Percentiles rank a stretch among this genome's conserved stretches.
These are phyloP conservation scores for Eucalyptus polyanthemos DNA, from an alignment of 345 rosid species.

Conservation along the genomic window DNA sequence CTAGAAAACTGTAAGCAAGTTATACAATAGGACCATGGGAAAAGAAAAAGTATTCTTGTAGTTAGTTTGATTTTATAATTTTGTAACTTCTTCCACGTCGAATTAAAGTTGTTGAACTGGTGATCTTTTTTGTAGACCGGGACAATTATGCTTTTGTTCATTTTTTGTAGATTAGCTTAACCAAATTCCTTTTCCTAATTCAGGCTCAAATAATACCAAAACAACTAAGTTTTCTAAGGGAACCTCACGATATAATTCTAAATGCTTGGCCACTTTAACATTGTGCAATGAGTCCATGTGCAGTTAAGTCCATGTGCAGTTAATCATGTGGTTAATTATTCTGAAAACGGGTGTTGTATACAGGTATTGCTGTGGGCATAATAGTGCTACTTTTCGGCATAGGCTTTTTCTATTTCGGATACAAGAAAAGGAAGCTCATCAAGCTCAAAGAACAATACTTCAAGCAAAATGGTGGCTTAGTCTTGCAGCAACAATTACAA, in stretches of 20 bases:
- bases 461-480: slow-evolving; percentile 17
- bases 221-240: neutral
- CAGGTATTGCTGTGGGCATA: too few species aligned
- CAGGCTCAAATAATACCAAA: too few species aligned
- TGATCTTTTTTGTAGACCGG: neutral
- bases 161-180: too few species aligned
- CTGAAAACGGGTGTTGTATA: neutral
- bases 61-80: neutral
- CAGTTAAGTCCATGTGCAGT: too few species aligned
- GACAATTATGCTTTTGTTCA: neutral
- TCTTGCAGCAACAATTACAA: slow-evolving; percentile 10
- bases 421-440: too few species aligned
- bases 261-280: neutral
- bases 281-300: neutral
- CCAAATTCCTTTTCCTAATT: neutral
- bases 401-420: too few species aligned
- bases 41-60: neutral
- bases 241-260: neutral
- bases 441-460: too few species aligned
- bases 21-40: neutral
- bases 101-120: too few species aligned
- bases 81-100: neutral
- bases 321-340: neutral
- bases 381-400: too few species aligned
- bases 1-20: neutral